Evolutionary conservation across 1,139 yeast species (phyloP).

Genomic region (Suzukiozyma palmioleophila): DNA sequence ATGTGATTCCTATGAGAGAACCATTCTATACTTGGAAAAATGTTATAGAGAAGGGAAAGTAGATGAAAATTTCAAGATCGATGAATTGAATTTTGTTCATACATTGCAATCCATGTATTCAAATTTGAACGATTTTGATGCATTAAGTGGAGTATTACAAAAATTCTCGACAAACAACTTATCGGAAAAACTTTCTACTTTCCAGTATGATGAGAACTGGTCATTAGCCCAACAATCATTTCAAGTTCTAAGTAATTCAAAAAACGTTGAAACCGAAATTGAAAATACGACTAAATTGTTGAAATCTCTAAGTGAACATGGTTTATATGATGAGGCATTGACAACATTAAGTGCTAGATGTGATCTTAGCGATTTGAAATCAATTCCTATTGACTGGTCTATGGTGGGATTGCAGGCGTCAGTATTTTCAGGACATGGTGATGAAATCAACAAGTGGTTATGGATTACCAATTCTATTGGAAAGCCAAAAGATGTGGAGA

Average conservation of each 20-base stretch:
- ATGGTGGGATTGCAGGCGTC: slow-evolving; percentile 74
- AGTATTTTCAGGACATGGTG: slow-evolving; percentile 56
- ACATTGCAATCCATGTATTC: slow-evolving; percentile 79
- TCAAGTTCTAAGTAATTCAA: slow-evolving; percentile 54
- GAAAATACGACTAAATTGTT: slow-evolving; percentile 33
- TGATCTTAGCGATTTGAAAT: slow-evolving; percentile 18
- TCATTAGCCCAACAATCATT: slow-evolving; percentile 83
- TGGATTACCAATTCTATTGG: slow-evolving; percentile 32
- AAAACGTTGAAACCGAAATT: slow-evolving; percentile 24
- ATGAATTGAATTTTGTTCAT: slow-evolving; percentile 38
- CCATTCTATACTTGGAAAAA: slow-evolving; percentile 84
- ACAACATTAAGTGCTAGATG: slow-evolving; percentile 28
- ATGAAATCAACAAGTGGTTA: slow-evolving; percentile 55
- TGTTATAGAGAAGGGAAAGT: slow-evolving; percentile 48
- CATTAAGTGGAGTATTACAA: slow-evolving; percentile 81
- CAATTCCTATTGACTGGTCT: slow-evolving; percentile 50
- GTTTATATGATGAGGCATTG: slow-evolving; percentile 38
- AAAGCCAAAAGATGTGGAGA: slow-evolving; percentile 45
- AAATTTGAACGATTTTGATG: slow-evolving; percentile 83
- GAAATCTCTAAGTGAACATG: slow-evolving; percentile 39
- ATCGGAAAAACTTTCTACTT: slow-evolving; percentile 68
- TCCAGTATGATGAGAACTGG: slow-evolving; percentile 87
- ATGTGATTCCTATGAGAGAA: slow-evolving; percentile 82
- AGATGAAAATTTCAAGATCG: slow-evolving; percentile 24
- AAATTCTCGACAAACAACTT: slow-evolving; percentile 67